Conservation (phyloP, 2,329 filamentous ascomycete species). For the Microsporum canis region DNA sequence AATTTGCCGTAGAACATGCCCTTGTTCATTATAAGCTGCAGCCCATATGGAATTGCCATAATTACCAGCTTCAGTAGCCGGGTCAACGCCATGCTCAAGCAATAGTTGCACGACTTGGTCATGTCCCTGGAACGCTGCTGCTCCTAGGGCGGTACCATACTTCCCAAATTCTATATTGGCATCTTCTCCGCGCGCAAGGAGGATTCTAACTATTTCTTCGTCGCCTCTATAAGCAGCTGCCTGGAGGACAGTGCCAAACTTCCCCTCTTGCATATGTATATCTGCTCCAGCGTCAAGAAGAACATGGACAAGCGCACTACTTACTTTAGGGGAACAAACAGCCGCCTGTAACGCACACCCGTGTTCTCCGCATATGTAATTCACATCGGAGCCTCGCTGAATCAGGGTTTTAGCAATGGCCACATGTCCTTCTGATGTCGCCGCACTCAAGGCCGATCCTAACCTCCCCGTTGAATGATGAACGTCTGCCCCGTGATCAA, state of each 20-base stretch:
- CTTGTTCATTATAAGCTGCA: background rate
- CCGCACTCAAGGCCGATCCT: background rate
- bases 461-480: background rate
- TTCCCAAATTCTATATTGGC: background rate
- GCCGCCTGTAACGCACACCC: slow-evolving; percentile 4
- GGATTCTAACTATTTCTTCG: background rate
- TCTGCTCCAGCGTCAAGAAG: slow-evolving; percentile 13
- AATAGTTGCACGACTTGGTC: slow-evolving; percentile 2
- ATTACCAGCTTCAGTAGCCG: background rate
- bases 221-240: slow-evolving; percentile 2
- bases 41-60: background rate
- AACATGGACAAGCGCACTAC: slow-evolving; percentile 8
- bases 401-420: background rate
- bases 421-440: background rate
- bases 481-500: background rate
- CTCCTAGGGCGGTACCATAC: slow-evolving; percentile 4
- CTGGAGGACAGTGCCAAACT: slow-evolving; percentile 3
- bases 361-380: background rate
- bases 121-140: background rate
- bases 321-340: slow-evolving; percentile 1
- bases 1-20: background rate
- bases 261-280: slow-evolving; percentile 11
- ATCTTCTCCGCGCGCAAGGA: slow-evolving; percentile 1
- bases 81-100: background rate
- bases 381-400: slow-evolving; percentile 1